A percentile compares a stretch with the other conserved stretches of the same genome.
Conservation (phyloP, 2,329 filamentous ascomycete species). For the Xylaria sp. region DNA sequence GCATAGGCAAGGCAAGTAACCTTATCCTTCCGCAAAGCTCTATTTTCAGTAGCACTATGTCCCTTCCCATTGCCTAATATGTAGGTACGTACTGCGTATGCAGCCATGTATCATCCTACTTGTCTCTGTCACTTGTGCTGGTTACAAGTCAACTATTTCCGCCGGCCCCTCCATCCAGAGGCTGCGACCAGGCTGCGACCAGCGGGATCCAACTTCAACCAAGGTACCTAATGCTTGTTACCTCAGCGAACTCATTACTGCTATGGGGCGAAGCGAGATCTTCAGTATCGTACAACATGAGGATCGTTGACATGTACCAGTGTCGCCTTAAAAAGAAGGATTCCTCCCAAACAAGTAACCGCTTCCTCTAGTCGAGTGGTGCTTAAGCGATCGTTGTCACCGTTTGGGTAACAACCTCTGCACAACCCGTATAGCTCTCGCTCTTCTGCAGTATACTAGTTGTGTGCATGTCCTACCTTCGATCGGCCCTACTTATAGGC, state of each 20-base stretch:
- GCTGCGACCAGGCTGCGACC: slow-evolving; percentile 21
- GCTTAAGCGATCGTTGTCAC: slow-evolving; percentile 31
- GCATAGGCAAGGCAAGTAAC: slow-evolving; percentile 38
- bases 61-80: slow-evolving; percentile 18
- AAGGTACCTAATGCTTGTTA: slow-evolving; percentile 6
- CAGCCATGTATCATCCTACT: background rate
- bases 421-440: slow-evolving; percentile 26
- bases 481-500: slow-evolving; percentile 37
- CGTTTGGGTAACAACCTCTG: slow-evolving; percentile 27
- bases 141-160: slow-evolving; percentile 8
- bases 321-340: background rate
- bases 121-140: slow-evolving; percentile 5
- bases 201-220: slow-evolving; percentile 20
- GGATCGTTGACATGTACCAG: background rate
- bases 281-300: background rate
- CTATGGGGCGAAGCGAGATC: slow-evolving; percentile 12
- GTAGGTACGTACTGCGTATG: background rate
- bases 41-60: slow-evolving; percentile 27
- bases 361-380: slow-evolving; percentile 21
- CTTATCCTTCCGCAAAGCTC: slow-evolving; percentile 33
- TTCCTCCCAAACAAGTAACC: slow-evolving; percentile 5
- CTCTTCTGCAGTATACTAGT: background rate
- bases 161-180: slow-evolving; percentile 7
- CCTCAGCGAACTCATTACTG: background rate
- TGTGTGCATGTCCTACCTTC: slow-evolving; percentile 13